Percentiles rank a stretch among this genome's conserved stretches.
Conservation (phyloP, 192 early-diverging fungal genomes). For the Coemansia sp. region DNA sequence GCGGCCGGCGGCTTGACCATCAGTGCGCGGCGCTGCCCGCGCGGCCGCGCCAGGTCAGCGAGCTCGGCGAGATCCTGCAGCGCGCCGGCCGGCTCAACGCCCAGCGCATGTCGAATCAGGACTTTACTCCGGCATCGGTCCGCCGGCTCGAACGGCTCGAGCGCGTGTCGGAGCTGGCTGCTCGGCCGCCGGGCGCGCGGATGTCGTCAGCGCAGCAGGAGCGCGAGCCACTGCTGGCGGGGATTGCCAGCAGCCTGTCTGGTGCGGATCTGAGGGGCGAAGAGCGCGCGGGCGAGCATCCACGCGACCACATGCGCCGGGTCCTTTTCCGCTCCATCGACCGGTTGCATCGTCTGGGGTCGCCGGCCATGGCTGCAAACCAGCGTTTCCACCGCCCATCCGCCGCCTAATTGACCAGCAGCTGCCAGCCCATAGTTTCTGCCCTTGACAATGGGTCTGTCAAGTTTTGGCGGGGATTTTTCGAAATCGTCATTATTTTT, state of each 20-base stretch:
- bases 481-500: too few species aligned
- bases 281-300: constrained; percentile 9
- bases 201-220: too few species aligned
- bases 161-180: constrained; percentile 9
- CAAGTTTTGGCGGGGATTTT: too few species aligned
- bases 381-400: constrained; percentile 18
- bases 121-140: constrained; percentile 19
- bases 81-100: constrained; percentile 22
- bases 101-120: constrained; percentile 34
- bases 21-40: constrained; percentile 21
- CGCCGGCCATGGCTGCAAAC: neutral
- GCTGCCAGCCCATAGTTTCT: neutral
- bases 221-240: too few species aligned
- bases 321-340: constrained; percentile 23
- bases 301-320: constrained; percentile 33
- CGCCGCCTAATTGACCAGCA: neutral
- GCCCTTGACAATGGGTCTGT: neutral
- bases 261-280: neutral
- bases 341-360: constrained; percentile 11
- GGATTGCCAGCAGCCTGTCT: neutral
- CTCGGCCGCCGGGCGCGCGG: too few species aligned
- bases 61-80: constrained; percentile 36
- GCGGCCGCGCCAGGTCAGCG: constrained; percentile 4
- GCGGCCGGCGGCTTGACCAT: constrained; percentile 23
- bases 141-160: constrained; percentile 22